A percentile compares a stretch with the other conserved stretches of the same genome.
Conservation (phyloP, 208 protist genomes). For the Trypanosoma platydactyli region DNA sequence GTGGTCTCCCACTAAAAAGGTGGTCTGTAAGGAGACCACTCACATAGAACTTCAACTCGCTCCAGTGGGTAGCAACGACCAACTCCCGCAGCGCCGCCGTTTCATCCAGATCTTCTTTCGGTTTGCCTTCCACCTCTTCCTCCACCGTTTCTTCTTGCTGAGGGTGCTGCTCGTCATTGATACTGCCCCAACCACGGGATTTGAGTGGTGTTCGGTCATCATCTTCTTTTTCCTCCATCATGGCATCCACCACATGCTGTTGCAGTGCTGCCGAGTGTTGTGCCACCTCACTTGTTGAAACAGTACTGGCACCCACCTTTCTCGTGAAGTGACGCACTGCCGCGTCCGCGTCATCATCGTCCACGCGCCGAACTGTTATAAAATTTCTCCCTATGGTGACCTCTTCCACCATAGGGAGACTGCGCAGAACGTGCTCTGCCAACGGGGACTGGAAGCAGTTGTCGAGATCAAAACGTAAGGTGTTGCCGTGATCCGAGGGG, state of each 20-base stretch:
- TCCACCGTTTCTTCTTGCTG: background rate
- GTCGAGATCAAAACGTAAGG: constrained; percentile 73
- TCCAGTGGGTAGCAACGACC: constrained; percentile 69
- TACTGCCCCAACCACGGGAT: background rate
- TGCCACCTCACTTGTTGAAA: constrained; percentile 31
- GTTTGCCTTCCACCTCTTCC: constrained; percentile 13
- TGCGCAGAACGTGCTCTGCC: constrained; percentile 60
- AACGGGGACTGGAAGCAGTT: constrained; percentile 82
- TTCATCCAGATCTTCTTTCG: constrained; percentile 47
- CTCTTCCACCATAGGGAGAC: constrained; percentile 88
- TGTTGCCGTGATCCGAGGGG: constrained; percentile 32
- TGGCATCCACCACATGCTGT: constrained; percentile 33
- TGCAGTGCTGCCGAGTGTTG: constrained; percentile 59
- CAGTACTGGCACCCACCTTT: constrained; percentile 20
- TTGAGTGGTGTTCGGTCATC: background rate
- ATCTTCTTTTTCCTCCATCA: constrained; percentile 15
- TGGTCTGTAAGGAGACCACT: constrained; percentile 86
- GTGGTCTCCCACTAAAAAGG: constrained; percentile 68
- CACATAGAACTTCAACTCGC: constrained; percentile 80
- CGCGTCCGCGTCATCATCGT: constrained; percentile 48
- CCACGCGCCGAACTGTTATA: constrained; percentile 80
- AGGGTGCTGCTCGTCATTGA: background rate
- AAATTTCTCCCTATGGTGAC: constrained; percentile 77
- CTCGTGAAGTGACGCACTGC: constrained; percentile 70
- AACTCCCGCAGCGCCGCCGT: constrained; percentile 56